Evolutionary conservation across 2,329 filamentous ascomycete genomes (phyloP).

Genomic region (Ceratocystis smalleyi): DNA sequence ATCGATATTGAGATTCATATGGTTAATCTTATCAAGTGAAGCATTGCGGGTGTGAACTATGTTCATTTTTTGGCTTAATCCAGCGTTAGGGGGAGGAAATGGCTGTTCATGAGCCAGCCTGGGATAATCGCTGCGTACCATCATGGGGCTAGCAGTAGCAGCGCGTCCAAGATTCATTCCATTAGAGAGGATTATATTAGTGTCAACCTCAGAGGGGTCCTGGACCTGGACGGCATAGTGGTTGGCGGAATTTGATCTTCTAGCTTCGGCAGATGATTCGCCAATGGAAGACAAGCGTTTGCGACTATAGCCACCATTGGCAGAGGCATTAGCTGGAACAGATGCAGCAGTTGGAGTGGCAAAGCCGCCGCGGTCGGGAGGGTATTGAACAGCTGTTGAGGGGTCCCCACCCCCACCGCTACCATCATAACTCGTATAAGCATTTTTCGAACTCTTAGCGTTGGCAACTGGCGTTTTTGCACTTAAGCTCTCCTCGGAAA

Average conservation of each 20-base stretch:
- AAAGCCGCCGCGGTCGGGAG: slow-evolving; percentile 50
- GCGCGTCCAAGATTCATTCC: slow-evolving; percentile 44
- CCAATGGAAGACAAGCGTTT: slow-evolving; percentile 64
- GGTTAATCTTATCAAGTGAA: slow-evolving; percentile 55
- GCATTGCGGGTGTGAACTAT: slow-evolving; percentile 48
- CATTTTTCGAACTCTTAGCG: slow-evolving; percentile 28
- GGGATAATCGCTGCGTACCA: slow-evolving; percentile 36
- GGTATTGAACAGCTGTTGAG: slow-evolving; percentile 51
- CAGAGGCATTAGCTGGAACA: slow-evolving; percentile 42
- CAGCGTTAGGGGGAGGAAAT: slow-evolving; percentile 48
- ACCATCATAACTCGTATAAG: slow-evolving; percentile 45
- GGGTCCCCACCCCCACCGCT: slow-evolving; percentile 39
- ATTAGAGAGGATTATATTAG: slow-evolving; percentile 20
- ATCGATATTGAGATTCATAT: slow-evolving; percentile 33
- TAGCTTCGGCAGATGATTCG: slow-evolving; percentile 28
- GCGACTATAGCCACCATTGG: slow-evolving; percentile 40
- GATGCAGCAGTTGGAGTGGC: slow-evolving; percentile 57
- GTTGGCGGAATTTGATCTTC: not conserved
- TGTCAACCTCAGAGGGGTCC: slow-evolving; percentile 3
- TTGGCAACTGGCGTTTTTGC: slow-evolving; percentile 50
- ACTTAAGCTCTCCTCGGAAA: slow-evolving; percentile 35
- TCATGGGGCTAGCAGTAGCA: slow-evolving; percentile 51
- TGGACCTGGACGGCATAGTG: slow-evolving; percentile 3
- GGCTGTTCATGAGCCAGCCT: slow-evolving; percentile 24
- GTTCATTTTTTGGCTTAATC: slow-evolving; percentile 36